A percentile compares a stretch with the other conserved stretches of the same genome.
Conservation (phyloP, 768 basidiomycete genomes). For the Coprinopsis marcescibilis region DNA sequence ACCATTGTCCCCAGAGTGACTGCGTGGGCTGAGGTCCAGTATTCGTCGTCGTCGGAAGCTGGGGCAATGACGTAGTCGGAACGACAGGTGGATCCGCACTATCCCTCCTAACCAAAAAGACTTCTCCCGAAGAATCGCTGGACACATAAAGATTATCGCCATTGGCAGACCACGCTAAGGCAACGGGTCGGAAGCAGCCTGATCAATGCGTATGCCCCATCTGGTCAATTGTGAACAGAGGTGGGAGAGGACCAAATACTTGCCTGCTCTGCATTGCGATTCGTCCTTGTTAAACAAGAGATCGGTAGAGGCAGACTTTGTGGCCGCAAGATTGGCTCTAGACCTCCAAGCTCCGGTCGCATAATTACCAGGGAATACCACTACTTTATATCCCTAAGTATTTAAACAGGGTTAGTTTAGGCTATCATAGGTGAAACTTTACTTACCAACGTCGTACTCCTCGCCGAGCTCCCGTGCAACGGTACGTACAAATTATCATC, state of each 20-base stretch:
- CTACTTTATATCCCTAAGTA: slow-evolving; percentile 5
- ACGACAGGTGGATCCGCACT: not conserved
- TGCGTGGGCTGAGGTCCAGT: not conserved
- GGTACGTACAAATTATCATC: slow-evolving; percentile 1
- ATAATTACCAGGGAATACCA: slow-evolving; percentile 2
- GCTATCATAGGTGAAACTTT: not conserved
- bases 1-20: not conserved
- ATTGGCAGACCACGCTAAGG: not conserved
- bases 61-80: not conserved
- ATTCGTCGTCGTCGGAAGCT: not conserved
- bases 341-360: no score
- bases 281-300: not conserved
- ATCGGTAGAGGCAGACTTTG: not conserved
- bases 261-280: not conserved
- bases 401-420: not conserved
- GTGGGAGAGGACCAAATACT: not conserved
- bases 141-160: slow-evolving; percentile 3
- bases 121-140: slow-evolving; percentile 6
- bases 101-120: not conserved
- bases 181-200: slow-evolving; percentile 5
- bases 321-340: not conserved
- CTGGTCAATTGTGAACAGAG: not conserved
- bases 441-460: not conserved
- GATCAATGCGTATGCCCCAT: not conserved
- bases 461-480: slow-evolving; percentile 3